A percentile compares a stretch with the other conserved stretches of the same genome.
These are phyloP conservation scores for Aspergillus tamarii DNA, from an alignment of 2,329 filamentous ascomycete species.

Conservation along the genomic window DNA sequence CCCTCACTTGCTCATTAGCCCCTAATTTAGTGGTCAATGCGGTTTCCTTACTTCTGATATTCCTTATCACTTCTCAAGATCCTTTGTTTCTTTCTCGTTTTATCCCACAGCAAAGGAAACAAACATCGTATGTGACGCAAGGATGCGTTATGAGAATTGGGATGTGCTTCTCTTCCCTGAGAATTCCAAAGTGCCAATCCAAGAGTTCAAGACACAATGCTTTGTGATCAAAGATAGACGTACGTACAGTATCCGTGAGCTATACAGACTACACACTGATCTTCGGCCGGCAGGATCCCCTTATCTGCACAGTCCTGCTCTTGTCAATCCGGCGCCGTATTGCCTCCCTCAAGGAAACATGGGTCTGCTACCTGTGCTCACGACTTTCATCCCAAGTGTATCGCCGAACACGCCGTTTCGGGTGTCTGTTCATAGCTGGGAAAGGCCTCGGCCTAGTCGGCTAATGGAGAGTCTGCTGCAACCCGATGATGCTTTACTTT, in stretches of 20 bases:
- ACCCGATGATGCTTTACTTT: slow-evolving; percentile 59
- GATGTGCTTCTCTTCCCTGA: slow-evolving; percentile 79
- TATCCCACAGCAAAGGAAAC: slow-evolving; percentile 38
- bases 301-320: slow-evolving; percentile 50
- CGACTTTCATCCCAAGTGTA: slow-evolving; percentile 71
- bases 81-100: slow-evolving; percentile 28
- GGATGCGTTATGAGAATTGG: slow-evolving; percentile 85
- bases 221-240: slow-evolving; percentile 63
- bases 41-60: slow-evolving; percentile 25
- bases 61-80: slow-evolving; percentile 19
- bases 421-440: slow-evolving; percentile 77
- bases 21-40: not conserved
- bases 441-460: slow-evolving; percentile 61
- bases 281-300: slow-evolving; percentile 52
- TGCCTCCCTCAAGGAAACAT: slow-evolving; percentile 29
- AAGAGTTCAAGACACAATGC: slow-evolving; percentile 81
- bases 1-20: slow-evolving; percentile 9
- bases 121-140: slow-evolving; percentile 33
- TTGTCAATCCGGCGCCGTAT: slow-evolving; percentile 36
- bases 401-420: slow-evolving; percentile 63
- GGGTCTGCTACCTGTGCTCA: slow-evolving; percentile 64
- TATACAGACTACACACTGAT: slow-evolving; percentile 11
- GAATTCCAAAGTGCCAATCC: slow-evolving; percentile 69
- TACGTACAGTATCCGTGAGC: slow-evolving; percentile 29
- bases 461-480: slow-evolving; percentile 61